These are phyloP conservation scores for Carex cristatella DNA, from an alignment of 176 grass and related monocot species.

Conservation along the genomic window DNA sequence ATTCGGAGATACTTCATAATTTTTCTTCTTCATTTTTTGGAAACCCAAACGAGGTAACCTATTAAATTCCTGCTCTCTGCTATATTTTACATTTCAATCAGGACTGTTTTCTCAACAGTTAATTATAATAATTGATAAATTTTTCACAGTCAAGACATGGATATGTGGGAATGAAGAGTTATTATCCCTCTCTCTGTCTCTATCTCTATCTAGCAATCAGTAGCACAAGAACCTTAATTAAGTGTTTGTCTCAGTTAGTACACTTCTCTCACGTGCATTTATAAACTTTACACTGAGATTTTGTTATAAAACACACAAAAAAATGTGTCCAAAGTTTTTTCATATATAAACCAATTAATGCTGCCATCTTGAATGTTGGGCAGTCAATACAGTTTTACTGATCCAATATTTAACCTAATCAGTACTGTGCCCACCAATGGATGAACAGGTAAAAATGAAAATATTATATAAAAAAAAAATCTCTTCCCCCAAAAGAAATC, in stretches of 20 bases:
- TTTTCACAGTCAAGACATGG: neutral
- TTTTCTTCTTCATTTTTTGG: too few species aligned
- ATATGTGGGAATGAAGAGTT: slow-evolving; percentile 1
- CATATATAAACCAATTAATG: slow-evolving; percentile 8
- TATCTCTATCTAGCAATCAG: slow-evolving; percentile 8
- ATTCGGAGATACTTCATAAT: too few species aligned
- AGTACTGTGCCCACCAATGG: neutral
- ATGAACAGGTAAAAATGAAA: neutral
- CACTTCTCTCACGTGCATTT: slow-evolving; percentile 44
- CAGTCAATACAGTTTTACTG: slow-evolving; percentile 16
- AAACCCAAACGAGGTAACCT: too few species aligned
- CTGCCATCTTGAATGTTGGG: neutral
- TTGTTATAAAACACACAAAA: slow-evolving; percentile 25
- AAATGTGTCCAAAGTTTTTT: slow-evolving; percentile 26
- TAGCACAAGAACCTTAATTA: neutral
- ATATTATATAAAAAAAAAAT: neutral
- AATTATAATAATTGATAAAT: neutral
- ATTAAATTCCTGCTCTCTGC: neutral
- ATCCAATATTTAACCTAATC: slow-evolving; percentile 6
- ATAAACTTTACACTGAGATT: slow-evolving; percentile 32
- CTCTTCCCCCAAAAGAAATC: too few species aligned
- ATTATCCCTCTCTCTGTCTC: slow-evolving; percentile 2
- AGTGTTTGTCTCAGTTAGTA: slow-evolving; percentile 13
- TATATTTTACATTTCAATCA: neutral
- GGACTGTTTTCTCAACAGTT: slow-evolving; percentile 15